A percentile compares a stretch with the other conserved stretches of the same genome.
phyloP scores from a whole-genome alignment of 768 basidiomycete species.

The Sistotremastrum suecicum region DNA sequence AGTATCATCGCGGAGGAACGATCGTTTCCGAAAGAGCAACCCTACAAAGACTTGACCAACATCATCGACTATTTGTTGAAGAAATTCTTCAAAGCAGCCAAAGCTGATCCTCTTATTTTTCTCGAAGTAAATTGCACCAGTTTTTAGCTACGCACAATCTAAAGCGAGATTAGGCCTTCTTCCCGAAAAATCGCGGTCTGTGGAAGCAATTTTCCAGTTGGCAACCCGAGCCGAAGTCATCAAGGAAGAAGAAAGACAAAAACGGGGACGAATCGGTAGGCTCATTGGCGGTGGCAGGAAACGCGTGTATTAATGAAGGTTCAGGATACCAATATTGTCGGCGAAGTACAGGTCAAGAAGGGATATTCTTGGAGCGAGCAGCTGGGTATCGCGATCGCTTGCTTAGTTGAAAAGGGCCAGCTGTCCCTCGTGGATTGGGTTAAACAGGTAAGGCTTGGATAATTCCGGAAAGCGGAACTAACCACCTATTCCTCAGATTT shows the following conservation, averaged over 20 bases:
- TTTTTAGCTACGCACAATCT: constrained; percentile 1
- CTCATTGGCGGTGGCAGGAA: not conserved
- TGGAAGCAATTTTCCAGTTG: constrained; percentile 81
- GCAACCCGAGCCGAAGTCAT: constrained; percentile 38
- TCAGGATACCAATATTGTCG: constrained; percentile 33
- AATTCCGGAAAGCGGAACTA: not conserved
- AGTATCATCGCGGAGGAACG: constrained; percentile 70
- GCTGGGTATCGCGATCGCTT: constrained; percentile 71
- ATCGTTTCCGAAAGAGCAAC: constrained; percentile 61
- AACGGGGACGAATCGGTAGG: constrained; percentile 8
- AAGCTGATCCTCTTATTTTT: constrained; percentile 73
- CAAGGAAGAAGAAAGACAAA: constrained; percentile 20
- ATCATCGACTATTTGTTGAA: constrained; percentile 80
- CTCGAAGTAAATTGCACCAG: constrained; percentile 49
- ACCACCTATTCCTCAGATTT: constrained; percentile 30
- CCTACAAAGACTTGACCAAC: constrained; percentile 70
- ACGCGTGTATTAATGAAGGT: not conserved
- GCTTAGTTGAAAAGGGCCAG: constrained; percentile 53
- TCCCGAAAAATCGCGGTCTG: constrained; percentile 74
- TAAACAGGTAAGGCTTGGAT: constrained; percentile 45
- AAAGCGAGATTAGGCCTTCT: constrained; percentile 47
- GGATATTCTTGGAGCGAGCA: constrained; percentile 84
- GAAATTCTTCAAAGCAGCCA: constrained; percentile 87
- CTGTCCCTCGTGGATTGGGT: constrained; percentile 62
- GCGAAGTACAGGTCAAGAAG: constrained; percentile 72